Conservation (phyloP, 257 asterid species). For the Salvia rosmarinus region DNA sequence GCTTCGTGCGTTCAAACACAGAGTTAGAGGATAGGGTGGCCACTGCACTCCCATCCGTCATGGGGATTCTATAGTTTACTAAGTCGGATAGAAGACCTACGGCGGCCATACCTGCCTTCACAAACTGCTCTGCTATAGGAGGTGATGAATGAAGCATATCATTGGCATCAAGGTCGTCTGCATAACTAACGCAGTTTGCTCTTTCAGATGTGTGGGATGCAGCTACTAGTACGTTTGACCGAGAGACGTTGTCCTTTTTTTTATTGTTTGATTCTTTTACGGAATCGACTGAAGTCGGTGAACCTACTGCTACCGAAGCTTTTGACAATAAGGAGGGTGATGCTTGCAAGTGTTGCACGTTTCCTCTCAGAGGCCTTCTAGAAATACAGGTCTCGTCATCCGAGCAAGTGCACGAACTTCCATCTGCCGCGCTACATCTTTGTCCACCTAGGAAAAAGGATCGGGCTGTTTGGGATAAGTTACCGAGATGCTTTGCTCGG, state of each 20-base stretch:
- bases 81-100: conserved; percentile 76
- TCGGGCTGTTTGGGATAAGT: conserved; percentile 88
- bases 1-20: conserved; percentile 54
- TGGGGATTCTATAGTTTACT: conserved; percentile 75
- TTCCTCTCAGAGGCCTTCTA: conserved; percentile 51
- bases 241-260: conserved; percentile 40
- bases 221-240: conserved; percentile 41
- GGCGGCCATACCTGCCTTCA: conserved; percentile 91
- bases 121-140: conserved; percentile 71
- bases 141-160: conserved; percentile 48
- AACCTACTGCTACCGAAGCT: conserved; percentile 52
- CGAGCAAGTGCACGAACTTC: conserved; percentile 74
- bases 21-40: conserved; percentile 43
- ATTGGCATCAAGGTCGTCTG: conserved; percentile 42
- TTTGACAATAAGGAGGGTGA: conserved; percentile 50
- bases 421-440: conserved; percentile 78
- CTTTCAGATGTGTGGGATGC: conserved; percentile 36
- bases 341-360: conserved; percentile 44
- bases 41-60: conserved; percentile 54
- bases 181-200: conserved; percentile 47
- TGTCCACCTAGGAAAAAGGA: conserved; percentile 73
- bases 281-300: conserved; percentile 52
- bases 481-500: conserved; percentile 82
- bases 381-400: conserved; percentile 80
- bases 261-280: conserved; percentile 46